Evolutionary conservation across 805 yeast species (phyloP), one percentile per base, ranked within the genome.

Genomic region (Candida odintsovae): DNA sequence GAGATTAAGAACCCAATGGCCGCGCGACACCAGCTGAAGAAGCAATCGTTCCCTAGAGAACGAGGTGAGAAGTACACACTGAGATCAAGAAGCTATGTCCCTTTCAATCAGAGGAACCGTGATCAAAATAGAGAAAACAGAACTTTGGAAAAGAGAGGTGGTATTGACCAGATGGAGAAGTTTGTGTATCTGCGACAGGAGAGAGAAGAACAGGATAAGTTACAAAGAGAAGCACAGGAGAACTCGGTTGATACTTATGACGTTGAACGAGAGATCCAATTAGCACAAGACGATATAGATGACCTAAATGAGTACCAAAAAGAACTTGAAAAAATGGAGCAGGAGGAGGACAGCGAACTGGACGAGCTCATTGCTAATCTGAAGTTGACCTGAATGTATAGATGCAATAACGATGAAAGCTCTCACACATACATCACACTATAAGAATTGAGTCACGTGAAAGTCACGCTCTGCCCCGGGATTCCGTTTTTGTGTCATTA

Each of bases 31-130:
- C 37, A 19, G 21, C 21, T 8, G 13, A 33, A 20, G 45, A 21
- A 41, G 35, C 44, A 18, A 33, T 6, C 41, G 4, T 20, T 43
- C 11, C 38, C 53, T 8, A 37, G 39, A 20, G 21, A 50, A 3
- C 12, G 46, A 7, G 58, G 57, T 0, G 52, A 48, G 40, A 56
- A 54, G 44, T 58, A 58, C 42, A 58, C 61, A 5, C 47, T 58
- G 12, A 36, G 62, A 35, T 41, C 54, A 13, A 39, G 43, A 3
- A 44, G 46, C 11, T 58, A 56, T 41, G 36, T 51, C 6, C 61
- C 62, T 9, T 58, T 58, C 44, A 44, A 44, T 13, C 39, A 42
- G 25, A 40, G 43, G 19, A 33, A 40, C 10, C n/a, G 56, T 12
- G 50, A 52, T 9, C 42, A 41, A 16, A 42, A 49, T 15, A 42